These are phyloP conservation scores for Populus hybrid DNA, from an alignment of 441 rosid genomes.

Conservation along the genomic window DNA sequence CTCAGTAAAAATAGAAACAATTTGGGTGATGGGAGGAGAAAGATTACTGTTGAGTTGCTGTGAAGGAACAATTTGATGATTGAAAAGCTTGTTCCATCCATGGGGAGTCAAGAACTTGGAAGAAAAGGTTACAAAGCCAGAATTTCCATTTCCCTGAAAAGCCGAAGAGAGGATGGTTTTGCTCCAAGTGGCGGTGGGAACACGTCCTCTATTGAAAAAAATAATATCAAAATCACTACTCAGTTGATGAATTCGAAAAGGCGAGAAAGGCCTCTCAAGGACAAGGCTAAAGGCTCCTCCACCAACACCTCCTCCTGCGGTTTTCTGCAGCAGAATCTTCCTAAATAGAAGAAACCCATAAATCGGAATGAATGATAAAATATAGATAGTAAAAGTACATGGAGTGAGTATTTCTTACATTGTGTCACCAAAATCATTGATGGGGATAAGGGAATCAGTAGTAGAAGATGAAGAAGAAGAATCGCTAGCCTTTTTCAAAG, in stretches of 20 bases:
- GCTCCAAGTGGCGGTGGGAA: conserved; percentile 75
- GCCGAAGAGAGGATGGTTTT: conserved; percentile 45
- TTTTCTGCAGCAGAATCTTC: conserved; percentile 43
- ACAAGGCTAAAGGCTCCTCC: conserved; percentile 66
- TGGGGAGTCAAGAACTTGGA: conserved; percentile 52
- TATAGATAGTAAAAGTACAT: background rate
- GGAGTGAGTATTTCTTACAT: conserved; percentile 36
- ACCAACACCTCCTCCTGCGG: conserved; percentile 26
- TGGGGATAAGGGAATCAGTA: conserved; percentile 45
- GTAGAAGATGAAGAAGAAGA: conserved; percentile 33
- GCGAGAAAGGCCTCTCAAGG: conserved; percentile 82
- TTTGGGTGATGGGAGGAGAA: conserved; percentile 43
- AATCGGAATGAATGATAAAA: conserved; percentile 30
- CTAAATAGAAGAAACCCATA: conserved; percentile 55
- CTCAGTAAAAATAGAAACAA: conserved; percentile 73
- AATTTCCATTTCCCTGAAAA: conserved; percentile 54
- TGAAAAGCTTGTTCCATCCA: conserved; percentile 57
- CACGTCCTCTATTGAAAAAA: conserved; percentile 71
- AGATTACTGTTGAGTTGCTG: conserved; percentile 34
- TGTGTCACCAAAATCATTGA: conserved; percentile 62
- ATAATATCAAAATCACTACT: conserved; percentile 53
- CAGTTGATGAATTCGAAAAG: conserved; percentile 72
- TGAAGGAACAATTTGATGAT: conserved; percentile 32
- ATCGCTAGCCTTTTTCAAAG: conserved; percentile 69
- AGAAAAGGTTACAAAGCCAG: conserved; percentile 78